A percentile compares a stretch with the other conserved stretches of the same genome.
Evolutionary conservation across 495 filamentous ascomycete genomes (phyloP).

Genomic region (Daldinia decipiens): DNA sequence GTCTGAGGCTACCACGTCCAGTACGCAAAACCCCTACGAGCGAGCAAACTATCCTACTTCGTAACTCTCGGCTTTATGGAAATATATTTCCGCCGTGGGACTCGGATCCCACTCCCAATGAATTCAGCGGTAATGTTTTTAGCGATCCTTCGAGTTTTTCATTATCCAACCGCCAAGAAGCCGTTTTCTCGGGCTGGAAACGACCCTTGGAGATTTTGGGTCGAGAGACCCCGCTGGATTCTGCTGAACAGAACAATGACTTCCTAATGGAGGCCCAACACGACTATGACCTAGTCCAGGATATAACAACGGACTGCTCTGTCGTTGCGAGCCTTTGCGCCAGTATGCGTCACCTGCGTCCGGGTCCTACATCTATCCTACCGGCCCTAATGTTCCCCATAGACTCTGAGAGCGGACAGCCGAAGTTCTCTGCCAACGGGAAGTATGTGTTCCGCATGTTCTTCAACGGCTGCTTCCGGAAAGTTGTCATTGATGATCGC

Average conservation of each 20-base stretch:
- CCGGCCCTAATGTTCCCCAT: constrained; percentile 78
- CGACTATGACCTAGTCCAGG: constrained; percentile 86
- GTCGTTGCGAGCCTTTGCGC: constrained; percentile 96
- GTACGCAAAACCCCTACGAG: constrained; percentile 71
- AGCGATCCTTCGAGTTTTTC: constrained; percentile 51
- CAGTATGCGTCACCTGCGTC: constrained; percentile 60
- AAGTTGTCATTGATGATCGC: constrained; percentile 90
- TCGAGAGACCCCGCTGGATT: constrained; percentile 6
- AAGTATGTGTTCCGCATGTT: constrained; percentile 93
- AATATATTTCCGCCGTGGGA: constrained; percentile 86
- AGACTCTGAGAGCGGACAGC: constrained; percentile 63
- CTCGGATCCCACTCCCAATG: constrained; percentile 57
- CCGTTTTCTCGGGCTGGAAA: constrained; percentile 83
- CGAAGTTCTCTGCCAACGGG: constrained; percentile 74
- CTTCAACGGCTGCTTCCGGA: constrained; percentile 93
- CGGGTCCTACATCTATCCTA: constrained; percentile 58
- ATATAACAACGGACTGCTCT: constrained; percentile 93
- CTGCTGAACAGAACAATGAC: constrained; percentile 38
- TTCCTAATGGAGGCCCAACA: constrained; percentile 64
- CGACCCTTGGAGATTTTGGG: constrained; percentile 68
- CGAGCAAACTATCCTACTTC: constrained; percentile 82
- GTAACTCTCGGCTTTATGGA: constrained; percentile 80
- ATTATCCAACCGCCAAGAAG: constrained; percentile 75
- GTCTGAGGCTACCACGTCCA: constrained; percentile 61
- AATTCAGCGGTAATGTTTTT: constrained; percentile 42